Evolutionary conservation across 257 asterid species (phyloP).

Genomic region (Plantago major): DNA sequence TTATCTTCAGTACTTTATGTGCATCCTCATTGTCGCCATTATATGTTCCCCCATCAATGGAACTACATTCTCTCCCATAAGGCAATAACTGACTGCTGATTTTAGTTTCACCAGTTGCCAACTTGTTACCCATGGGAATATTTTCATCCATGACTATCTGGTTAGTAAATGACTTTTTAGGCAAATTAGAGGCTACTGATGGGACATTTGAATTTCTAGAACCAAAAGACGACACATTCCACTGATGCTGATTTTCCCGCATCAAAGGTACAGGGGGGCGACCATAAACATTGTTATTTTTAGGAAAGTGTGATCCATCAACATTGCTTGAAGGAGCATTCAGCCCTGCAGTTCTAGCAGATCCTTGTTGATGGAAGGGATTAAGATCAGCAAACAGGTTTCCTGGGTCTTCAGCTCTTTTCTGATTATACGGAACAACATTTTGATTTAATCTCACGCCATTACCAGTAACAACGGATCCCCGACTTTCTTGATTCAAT

Average conservation of each 20-base stretch:
- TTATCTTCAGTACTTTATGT: constrained; percentile 29
- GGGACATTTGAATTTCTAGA: constrained; percentile 47
- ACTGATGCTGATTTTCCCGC: constrained; percentile 61
- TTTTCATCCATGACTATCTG: constrained; percentile 29
- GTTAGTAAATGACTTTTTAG: constrained; percentile 30
- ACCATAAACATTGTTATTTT: constrained; percentile 33
- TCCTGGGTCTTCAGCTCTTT: constrained; percentile 64
- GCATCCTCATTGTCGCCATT: constrained; percentile 26
- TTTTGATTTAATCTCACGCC: constrained; percentile 64
- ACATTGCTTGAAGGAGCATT: constrained; percentile 47
- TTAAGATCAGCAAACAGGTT: constrained; percentile 92
- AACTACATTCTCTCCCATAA: too few relatives aligned
- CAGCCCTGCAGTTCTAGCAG: constrained; percentile 51
- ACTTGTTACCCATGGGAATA: constrained; percentile 24
- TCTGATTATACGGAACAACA: constrained; percentile 59
- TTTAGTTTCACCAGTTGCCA: constrained; percentile 37
- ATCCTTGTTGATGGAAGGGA: constrained; percentile 83
- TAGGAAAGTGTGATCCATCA: constrained; percentile 53
- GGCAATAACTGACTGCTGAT: constrained; percentile 15
- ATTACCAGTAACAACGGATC: constrained; percentile 62
- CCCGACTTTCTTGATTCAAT: constrained; percentile 66
- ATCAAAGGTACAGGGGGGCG: constrained; percentile 71
- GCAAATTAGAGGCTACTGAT: constrained; percentile 29
- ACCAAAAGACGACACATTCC: constrained; percentile 54
- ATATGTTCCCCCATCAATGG: constrained; percentile 23